These are phyloP conservation scores for Daedalea quercina DNA, from an alignment of 768 basidiomycete genomes.

Conservation along the genomic window DNA sequence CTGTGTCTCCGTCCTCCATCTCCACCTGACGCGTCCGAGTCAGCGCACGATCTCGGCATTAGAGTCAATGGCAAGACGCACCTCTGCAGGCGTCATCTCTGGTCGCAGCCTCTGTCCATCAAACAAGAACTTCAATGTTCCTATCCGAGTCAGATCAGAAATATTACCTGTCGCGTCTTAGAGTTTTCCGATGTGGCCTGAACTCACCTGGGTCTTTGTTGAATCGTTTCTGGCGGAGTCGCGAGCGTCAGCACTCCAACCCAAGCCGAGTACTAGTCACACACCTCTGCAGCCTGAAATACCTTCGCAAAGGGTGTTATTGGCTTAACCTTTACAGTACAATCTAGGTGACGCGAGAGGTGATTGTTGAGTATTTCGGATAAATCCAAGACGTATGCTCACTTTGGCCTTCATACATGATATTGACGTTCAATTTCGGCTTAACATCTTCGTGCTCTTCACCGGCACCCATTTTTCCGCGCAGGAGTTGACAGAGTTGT, in stretches of 20 bases:
- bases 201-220: constrained; percentile 45
- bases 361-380: not conserved
- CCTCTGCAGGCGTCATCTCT: constrained; percentile 48
- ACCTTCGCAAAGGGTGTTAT: constrained; percentile 62
- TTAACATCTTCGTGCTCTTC: constrained; percentile 45
- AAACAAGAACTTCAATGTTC: constrained; percentile 56
- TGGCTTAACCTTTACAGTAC: constrained; percentile 60
- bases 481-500: too few species aligned
- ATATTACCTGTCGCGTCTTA: not conserved
- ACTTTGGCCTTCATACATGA: constrained; percentile 53
- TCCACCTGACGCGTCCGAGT: constrained; percentile 28
- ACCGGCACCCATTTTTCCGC: not conserved
- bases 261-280: constrained; percentile 11
- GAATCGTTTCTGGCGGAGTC: constrained; percentile 43
- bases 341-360: constrained; percentile 30
- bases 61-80: constrained; percentile 24
- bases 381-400: constrained; percentile 12
- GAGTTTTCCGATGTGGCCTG: not conserved
- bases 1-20: constrained; percentile 59
- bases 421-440: constrained; percentile 60
- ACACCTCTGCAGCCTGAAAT: constrained; percentile 60
- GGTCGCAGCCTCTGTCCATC: constrained; percentile 43
- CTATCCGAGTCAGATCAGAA: constrained; percentile 30
- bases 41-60: not conserved
- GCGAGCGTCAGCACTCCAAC: not conserved